Evolutionary conservation across 2,329 filamentous ascomycete genomes (phyloP), one percentile per base, ranked within the genome.

Genomic region (Colletotrichum higginsianum): DNA sequence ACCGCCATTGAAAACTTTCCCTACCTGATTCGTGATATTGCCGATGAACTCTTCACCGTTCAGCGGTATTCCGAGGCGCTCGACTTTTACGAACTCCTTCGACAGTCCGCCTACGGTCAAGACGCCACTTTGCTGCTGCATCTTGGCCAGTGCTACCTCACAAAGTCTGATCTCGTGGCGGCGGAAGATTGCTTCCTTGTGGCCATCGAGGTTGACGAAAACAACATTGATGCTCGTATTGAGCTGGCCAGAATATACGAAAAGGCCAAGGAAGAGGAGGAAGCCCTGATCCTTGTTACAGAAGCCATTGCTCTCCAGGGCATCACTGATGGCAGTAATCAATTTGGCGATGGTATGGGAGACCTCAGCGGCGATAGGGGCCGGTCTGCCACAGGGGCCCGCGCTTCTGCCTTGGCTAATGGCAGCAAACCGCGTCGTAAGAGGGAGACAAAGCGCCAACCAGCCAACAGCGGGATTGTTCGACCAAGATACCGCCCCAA

Each of bases 161-260:
- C 88, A 8, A 82, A 90, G 35, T 88, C 88, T 8, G 86, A 92
- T 66, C 86, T 90, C 23, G 86, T 89, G 42, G 90, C 92, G 47
- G 95, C 95, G 0, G 92, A 96, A 77, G 90, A 93, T 74, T 93
- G 90, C 78, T 96, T 95, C 76, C 87, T 94, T 30, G 89, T 89
- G 2, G 90, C 95, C 13, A 90, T 94, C 47, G 90, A 94, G 62
- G 87, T 90, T 71, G 93, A 97, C 73, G 85, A 91, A 55, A 86
- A 90, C 50, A 91, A 92, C 69, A 90, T 96, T 58, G 92, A 95
- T 73, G 93, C 94, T 49, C 91, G 94, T 49, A 90, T 93, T 40
- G 90, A 94, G 76, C 86, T 98, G 12, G 94, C 94, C 15, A 95
- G 93, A 76, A 90, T 98, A 80, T 98, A 97, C 77, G 94, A 97